Evolutionary conservation across 352 stramenopile species (phyloP).

Genomic region (Plasmopara muralis): DNA sequence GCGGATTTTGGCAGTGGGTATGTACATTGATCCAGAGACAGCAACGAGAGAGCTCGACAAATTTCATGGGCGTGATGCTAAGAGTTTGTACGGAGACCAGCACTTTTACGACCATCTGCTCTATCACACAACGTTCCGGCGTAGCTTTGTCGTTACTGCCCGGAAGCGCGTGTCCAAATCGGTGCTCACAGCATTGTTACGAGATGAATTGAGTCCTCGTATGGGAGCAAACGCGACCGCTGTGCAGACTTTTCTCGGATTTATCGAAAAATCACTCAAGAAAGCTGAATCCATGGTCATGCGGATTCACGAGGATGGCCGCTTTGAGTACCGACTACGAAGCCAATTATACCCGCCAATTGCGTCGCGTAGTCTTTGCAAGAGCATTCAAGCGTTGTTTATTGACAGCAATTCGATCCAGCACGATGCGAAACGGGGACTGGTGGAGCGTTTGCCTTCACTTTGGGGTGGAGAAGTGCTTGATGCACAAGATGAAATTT

Average conservation of each 20-base stretch:
- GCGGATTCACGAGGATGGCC: constrained; percentile 49
- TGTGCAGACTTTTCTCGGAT: constrained; percentile 53
- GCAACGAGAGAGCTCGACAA: constrained; percentile 46
- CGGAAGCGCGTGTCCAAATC: constrained; percentile 77
- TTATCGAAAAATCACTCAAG: constrained; percentile 77
- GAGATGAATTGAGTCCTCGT: constrained; percentile 64
- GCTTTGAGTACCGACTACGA: constrained; percentile 65
- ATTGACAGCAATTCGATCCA: constrained; percentile 81
- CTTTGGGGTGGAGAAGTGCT: constrained; percentile 62
- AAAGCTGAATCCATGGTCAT: constrained; percentile 80
- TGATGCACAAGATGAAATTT: constrained; percentile 59
- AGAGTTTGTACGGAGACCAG: constrained; percentile 68
- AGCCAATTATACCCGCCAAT: constrained; percentile 68
- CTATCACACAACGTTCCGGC: constrained; percentile 51
- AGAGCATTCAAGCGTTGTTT: constrained; percentile 65
- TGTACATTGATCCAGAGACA: constrained; percentile 70
- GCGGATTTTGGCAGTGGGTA: constrained; percentile 64
- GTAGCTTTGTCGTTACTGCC: constrained; percentile 69
- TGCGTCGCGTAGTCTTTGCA: constrained; percentile 53
- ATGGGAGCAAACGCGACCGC: constrained; percentile 48
- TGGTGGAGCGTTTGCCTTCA: constrained; percentile 66
- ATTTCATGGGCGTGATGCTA: constrained; percentile 45
- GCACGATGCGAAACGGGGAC: constrained; percentile 61
- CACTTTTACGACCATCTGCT: constrained; percentile 66
- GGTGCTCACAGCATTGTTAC: constrained; percentile 52